Evolutionary conservation across 495 filamentous ascomycete genomes (phyloP).

Genomic region (Penicillium pulvis): DNA sequence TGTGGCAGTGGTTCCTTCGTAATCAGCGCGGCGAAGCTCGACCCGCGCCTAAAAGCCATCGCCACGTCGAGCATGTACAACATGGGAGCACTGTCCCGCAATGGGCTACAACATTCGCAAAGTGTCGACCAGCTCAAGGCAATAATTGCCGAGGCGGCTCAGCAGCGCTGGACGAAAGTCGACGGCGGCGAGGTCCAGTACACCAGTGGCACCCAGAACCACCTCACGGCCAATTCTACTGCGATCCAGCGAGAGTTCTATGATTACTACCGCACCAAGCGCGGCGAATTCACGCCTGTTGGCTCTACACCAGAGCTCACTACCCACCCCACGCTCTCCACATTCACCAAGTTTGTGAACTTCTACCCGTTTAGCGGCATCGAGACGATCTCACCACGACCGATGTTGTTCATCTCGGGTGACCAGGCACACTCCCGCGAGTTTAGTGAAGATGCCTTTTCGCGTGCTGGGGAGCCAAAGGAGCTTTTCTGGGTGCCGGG

Average conservation of each 20-base stretch:
- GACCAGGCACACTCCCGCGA: conserved; percentile 30
- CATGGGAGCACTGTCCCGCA: conserved; percentile 29
- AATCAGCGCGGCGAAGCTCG: conserved; percentile 42
- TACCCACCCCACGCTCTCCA: conserved; percentile 25
- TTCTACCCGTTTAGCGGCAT: conserved; percentile 32
- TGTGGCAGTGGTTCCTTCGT: conserved; percentile 42
- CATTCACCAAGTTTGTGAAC: conserved; percentile 27
- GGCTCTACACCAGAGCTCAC: conserved; percentile 21
- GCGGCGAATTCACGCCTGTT: conserved; percentile 24
- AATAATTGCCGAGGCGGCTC: conserved; percentile 17
- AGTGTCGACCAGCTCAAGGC: conserved; percentile 17
- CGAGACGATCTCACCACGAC: conserved; percentile 31
- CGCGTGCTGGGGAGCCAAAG: conserved; percentile 29
- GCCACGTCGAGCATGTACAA: conserved; percentile 38
- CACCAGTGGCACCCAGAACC: conserved; percentile 17
- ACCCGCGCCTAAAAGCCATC: conserved; percentile 40
- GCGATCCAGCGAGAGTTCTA: conserved; percentile 26
- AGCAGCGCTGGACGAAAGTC: conserved; percentile 28
- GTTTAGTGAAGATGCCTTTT: conserved; percentile 32
- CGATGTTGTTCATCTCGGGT: conserved; percentile 30
- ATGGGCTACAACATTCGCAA: conserved; percentile 23
- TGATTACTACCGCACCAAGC: conserved; percentile 30
- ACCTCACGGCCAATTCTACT: conserved; percentile 18
- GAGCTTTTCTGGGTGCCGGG: conserved; percentile 28
- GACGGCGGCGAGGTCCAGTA: conserved; percentile 22